Conservation (phyloP, 495 filamentous ascomycete genomes). For the Viridothelium virens region DNA sequence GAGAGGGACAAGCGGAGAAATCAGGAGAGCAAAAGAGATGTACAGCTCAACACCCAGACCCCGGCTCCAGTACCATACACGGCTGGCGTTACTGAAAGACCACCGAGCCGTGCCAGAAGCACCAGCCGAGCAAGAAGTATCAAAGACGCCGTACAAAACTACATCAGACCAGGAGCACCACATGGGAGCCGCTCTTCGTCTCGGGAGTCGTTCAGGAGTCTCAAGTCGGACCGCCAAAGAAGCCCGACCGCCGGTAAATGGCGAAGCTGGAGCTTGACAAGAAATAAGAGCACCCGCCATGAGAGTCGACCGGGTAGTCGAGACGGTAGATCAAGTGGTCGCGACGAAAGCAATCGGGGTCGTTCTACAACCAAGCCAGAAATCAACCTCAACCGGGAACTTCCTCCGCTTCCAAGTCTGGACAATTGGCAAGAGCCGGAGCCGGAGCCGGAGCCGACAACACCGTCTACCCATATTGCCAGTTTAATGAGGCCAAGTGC, state of each 20-base stretch:
- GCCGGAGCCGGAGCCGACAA: constrained; percentile 18
- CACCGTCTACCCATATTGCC: constrained; percentile 24
- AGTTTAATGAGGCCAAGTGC: constrained; percentile 27
- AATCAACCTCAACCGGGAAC: constrained; percentile 37
- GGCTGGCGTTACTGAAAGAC: neutral
- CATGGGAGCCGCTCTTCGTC: constrained; percentile 19
- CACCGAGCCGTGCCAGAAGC: neutral
- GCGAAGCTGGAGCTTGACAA: constrained; percentile 29
- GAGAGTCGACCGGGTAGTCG: constrained; percentile 17
- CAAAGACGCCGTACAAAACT: neutral
- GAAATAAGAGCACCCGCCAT: constrained; percentile 24
- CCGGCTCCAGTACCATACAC: neutral
- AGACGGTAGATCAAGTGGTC: constrained; percentile 21
- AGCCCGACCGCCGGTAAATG: constrained; percentile 21
- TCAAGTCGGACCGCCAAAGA: constrained; percentile 13
- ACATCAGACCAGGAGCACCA: constrained; percentile 10
- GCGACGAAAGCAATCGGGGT: constrained; percentile 13
- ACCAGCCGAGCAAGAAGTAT: constrained; percentile 15
- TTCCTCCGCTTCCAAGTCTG: constrained; percentile 37
- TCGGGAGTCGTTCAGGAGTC: constrained; percentile 16
- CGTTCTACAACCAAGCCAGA: constrained; percentile 22
- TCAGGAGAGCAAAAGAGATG: constrained; percentile 19
- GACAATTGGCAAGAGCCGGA: constrained; percentile 32
- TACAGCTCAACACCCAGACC: constrained; percentile 7
- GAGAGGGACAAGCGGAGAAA: constrained; percentile 27